These are phyloP conservation scores for Hordeum vulgare DNA, from an alignment of 176 grass and related monocot species.

Conservation along the genomic window MorexV3_pseudomolecules_assembly NC_058521.1:446132500-446132999, in stretches of 20 bases:
- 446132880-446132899: constrained; percentile 33
- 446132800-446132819: background rate
- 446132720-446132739: background rate
- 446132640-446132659: background rate
- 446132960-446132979: background rate
- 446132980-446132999: background rate
- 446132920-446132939: constrained; percentile 43
- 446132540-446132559: background rate
- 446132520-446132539: background rate
- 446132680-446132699: background rate
- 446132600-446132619: background rate
- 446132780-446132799: background rate
- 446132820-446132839: background rate
- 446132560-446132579: background rate
- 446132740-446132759: background rate
- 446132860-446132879: background rate
- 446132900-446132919: constrained; percentile 52
- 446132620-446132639: background rate
- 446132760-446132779: background rate
- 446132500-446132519: background rate
- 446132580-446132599: background rate
- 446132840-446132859: background rate
- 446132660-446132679: background rate
- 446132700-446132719: constrained; percentile 6
- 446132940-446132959: constrained; percentile 31